Conservation (phyloP, 495 filamentous ascomycete genomes). For the Podospora pseudoanserina region DNA sequence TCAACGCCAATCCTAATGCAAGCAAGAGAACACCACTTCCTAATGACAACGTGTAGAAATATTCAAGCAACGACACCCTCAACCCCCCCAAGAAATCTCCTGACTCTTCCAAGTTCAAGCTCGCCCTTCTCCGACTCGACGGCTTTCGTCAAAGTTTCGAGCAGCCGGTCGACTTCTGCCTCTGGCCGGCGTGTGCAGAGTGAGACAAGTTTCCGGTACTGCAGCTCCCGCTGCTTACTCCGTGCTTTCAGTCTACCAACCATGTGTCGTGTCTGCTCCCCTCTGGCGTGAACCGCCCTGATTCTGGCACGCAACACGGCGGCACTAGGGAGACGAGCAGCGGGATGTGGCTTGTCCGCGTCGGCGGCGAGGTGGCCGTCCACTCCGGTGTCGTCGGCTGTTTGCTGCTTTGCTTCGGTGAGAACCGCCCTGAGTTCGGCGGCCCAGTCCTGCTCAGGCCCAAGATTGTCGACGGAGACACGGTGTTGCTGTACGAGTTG, state of each 20-base stretch:
- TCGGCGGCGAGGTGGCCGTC: constrained; percentile 17
- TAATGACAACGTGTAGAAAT: too few species aligned
- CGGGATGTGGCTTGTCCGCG: constrained; percentile 15
- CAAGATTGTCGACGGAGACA: constrained; percentile 25
- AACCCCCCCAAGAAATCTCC: constrained; percentile 69
- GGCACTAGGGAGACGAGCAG: constrained; percentile 33
- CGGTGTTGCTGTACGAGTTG: constrained; percentile 37
- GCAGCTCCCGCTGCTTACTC: constrained; percentile 62
- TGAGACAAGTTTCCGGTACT: constrained; percentile 66
- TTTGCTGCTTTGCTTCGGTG: constrained; percentile 11
- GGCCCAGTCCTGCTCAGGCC: constrained; percentile 27
- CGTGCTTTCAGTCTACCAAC: constrained; percentile 54
- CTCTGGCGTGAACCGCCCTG: constrained; percentile 50
- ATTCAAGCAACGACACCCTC: constrained; percentile 37
- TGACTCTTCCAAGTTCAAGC: constrained; percentile 64
- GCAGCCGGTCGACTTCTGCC: constrained; percentile 57
- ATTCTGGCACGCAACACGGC: constrained; percentile 43
- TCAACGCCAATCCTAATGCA: not conserved
- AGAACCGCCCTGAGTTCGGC: constrained; percentile 41
- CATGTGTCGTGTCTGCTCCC: constrained; percentile 56
- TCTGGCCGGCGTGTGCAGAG: constrained; percentile 66
- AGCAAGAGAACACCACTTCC: not conserved
- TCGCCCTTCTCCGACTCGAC: constrained; percentile 71
- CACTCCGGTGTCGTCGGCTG: not conserved
- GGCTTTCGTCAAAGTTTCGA: constrained; percentile 60